Base-by-base conservation (phyloP, 2,329 filamentous ascomycete genomes). In the Grosmannia clavigera region DNA sequence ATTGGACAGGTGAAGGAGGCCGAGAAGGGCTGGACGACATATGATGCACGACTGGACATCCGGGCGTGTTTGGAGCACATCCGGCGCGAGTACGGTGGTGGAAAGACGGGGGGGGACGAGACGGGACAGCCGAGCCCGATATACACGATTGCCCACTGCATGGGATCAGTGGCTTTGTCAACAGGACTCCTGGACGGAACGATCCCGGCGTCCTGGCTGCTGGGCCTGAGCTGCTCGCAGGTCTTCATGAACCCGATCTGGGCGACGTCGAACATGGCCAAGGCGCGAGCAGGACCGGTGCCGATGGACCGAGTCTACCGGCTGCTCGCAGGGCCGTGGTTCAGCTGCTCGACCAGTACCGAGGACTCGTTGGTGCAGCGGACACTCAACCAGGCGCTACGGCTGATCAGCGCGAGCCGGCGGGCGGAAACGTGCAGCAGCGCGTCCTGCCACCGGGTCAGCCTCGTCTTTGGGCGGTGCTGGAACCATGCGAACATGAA, bases 401-500 rank as follows among this genome's bases (percentile, higher is more conserved):
- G 84, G 0, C 75, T 86, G 56, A 80, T 83, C 66, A 77, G 79
- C 52, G 69, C 71, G 11, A 71, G 75, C 9, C 70, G 71, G 12
- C 71, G 75, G 10, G 70, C 72, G 31, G 84, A 87, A 70, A 74
- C 83, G 3, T 88, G 84, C 72, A 80, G 75, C 67, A 84, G 78
- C 62, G 79, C 80, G 2, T 75, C 76, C 58, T 87, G 84, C 71
- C 84, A 86, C 70, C 78, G 84, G 19, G 74, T 75, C 58, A 77
- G 76, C 5, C 71, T 87, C 29, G 76, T 82, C 16, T 87, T 85
- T 64, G 84, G 83, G 43, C 78, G 81, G 63, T 81, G 76, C 70
- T 88, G 83, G 83, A 83, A 78, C 66, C 84, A 87, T 69, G 68
- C 65, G 3, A 86, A 87, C 68, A 76, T 87, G 35, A 86, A 86